Percentiles rank a stretch among this genome's conserved stretches.
Evolutionary conservation across 140 eudicot genomes (phyloP).

Genomic region (Oenanthe javanica): DNA sequence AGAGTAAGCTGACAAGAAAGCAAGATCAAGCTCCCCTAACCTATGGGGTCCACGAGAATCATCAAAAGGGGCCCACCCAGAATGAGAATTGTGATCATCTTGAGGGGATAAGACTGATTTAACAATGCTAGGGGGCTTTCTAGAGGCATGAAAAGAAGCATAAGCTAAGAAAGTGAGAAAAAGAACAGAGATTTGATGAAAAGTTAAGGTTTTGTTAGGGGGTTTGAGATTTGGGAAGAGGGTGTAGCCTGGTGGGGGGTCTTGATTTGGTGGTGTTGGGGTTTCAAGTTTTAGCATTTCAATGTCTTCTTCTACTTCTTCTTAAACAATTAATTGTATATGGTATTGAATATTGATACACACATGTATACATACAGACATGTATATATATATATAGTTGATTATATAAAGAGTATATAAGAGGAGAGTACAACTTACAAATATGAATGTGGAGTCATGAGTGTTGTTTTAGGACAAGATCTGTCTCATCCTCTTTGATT

Average conservation of each 20-base stretch:
- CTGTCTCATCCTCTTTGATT: neutral
- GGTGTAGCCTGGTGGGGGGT: conserved; percentile 48
- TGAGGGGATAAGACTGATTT: conserved; percentile 59
- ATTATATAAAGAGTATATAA: neutral
- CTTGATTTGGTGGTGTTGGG: conserved; percentile 24
- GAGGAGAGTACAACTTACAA: neutral
- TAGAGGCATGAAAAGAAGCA: conserved; percentile 95
- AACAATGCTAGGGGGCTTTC: conserved; percentile 96
- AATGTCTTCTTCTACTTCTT: no score
- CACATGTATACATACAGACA: neutral
- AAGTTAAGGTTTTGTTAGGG: conserved; percentile 44
- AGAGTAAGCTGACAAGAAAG: conserved; percentile 64
- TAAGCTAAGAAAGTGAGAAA: conserved; percentile 77
- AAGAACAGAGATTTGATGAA: conserved; percentile 58
- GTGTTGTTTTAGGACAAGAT: conserved; percentile 1
- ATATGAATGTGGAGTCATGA: neutral
- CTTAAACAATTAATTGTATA: neutral
- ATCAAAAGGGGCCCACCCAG: conserved; percentile 90
- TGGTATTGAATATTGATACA: neutral
- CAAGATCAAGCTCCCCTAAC: conserved; percentile 92
- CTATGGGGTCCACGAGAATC: conserved; percentile 64
- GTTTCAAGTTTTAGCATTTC: conserved; percentile 22
- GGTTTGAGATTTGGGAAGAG: conserved; percentile 47
- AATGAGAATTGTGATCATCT: neutral
- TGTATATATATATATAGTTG: neutral